Evolutionary conservation across 805 yeast genomes (phyloP), one percentile per base, ranked within the genome.

Genomic region (Komagataella pseudopastoris): DNA sequence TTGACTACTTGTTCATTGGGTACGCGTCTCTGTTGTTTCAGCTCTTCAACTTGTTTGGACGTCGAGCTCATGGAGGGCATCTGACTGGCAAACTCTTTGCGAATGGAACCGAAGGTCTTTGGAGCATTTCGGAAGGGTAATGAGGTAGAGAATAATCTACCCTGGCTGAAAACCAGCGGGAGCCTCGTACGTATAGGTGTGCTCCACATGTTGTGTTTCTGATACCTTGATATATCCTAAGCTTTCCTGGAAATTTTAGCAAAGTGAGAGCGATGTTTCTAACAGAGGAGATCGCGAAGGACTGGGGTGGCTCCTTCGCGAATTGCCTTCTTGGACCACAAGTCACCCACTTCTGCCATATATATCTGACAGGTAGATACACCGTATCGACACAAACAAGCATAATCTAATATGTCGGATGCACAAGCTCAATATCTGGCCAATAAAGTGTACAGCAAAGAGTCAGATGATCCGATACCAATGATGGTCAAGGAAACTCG

Each of bases 401-500:
- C 14, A 8, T 14, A 30, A 30, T 14, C 14, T 30, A 30, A 30
- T 10, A 30, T 30, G 39, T 30, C 39, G 39, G 39, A 30, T 30
- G 39, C 39, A 10, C 39, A 30, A 30, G 39, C 39, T 30, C 39
- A 30, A 30, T 78, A 75, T 56, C 59, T 76, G 48, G 81, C 79
- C 8, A 70, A 77, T 54, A 80, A 76, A 61, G 91, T 85, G 48
- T 77, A 82, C 43, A 77, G 82, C 50, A 83, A 81, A 61, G 70
- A 71, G 51, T 73, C 83, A 2, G 74, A 75, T 47, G 63, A 66
- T 12, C 67, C 76, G 6, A 71, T 72, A 57, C 77, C 80, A 51
- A 85, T 85, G 91, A 68, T 79, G 43, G 76, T 86, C 20, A 78
- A 75, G 56, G 91, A 86, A 60, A 79, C 81, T 61, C 81, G 81